Conservation (phyloP, 441 rosid species). For the Populus tomentosa region DNA sequence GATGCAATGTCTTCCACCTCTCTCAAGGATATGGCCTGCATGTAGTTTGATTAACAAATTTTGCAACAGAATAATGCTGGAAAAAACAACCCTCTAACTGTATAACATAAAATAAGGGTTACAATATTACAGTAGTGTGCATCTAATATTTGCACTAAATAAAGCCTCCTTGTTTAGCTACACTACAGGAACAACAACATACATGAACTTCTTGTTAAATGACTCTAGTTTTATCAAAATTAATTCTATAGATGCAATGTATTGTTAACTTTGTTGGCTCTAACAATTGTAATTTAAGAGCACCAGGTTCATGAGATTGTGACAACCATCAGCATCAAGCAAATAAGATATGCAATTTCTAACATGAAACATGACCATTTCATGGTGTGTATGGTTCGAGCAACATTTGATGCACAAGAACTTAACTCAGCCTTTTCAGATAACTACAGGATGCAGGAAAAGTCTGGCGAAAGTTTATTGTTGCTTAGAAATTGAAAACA, state of each 20-base stretch:
- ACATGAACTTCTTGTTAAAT: background rate
- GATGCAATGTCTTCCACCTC: conserved; percentile 69
- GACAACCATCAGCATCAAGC: background rate
- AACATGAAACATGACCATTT: background rate
- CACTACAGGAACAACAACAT: background rate
- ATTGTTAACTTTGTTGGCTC: background rate
- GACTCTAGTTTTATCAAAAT: background rate
- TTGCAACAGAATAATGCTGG: background rate
- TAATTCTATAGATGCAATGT: background rate
- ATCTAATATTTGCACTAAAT: background rate
- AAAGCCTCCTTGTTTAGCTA: background rate
- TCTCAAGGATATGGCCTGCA: conserved; percentile 65
- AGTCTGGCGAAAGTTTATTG: background rate
- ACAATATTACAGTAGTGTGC: background rate
- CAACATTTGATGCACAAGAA: background rate
- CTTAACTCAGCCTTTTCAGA: background rate
- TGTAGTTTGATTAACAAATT: conserved; percentile 5
- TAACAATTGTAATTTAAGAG: background rate
- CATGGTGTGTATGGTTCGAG: background rate
- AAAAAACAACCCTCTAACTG: background rate
- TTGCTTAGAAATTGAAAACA: background rate
- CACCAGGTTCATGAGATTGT: background rate
- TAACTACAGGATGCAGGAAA: background rate
- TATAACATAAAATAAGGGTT: background rate
- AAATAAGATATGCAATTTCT: too few relatives aligned